Conservation (phyloP, 23 red algal species). For the Chondrus crispus region DNA sequence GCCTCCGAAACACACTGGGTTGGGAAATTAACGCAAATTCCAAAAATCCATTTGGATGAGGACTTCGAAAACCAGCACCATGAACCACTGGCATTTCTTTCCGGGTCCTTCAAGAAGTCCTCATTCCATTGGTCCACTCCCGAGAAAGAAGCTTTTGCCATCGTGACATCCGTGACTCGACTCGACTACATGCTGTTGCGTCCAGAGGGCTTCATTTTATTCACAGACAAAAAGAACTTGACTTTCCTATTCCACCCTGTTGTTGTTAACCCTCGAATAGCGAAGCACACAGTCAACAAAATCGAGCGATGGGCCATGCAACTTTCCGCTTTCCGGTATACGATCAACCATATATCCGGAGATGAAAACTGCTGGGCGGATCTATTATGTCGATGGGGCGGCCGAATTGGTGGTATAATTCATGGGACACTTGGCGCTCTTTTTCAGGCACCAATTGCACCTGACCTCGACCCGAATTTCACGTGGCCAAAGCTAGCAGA, state of each 20-base stretch:
- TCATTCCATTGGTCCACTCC: not conserved
- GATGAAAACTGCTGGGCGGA: conserved; percentile 24
- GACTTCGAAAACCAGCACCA: not conserved
- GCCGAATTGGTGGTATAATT: not conserved
- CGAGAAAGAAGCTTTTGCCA: conserved; percentile 10
- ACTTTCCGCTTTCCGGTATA: not conserved
- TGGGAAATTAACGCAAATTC: not conserved
- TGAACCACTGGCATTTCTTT: not conserved
- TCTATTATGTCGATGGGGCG: not conserved
- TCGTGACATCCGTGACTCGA: not conserved
- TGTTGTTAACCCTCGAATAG: not conserved
- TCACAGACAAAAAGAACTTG: conserved; percentile 20
- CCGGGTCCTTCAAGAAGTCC: not conserved
- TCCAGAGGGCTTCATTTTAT: not conserved
- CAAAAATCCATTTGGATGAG: not conserved
- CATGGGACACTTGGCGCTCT: not conserved
- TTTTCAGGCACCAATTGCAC: not conserved
- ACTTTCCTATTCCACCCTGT: not conserved
- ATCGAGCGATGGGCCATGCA: not conserved
- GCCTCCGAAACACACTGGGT: conserved; percentile 13
- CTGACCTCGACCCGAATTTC: not conserved
- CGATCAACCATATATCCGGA: not conserved
- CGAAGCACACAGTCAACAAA: not conserved
- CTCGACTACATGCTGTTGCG: not conserved
- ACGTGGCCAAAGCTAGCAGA: not conserved